Base-by-base conservation (phyloP, 495 filamentous ascomycete species). In the Aspergillus conjunctus region DNA sequence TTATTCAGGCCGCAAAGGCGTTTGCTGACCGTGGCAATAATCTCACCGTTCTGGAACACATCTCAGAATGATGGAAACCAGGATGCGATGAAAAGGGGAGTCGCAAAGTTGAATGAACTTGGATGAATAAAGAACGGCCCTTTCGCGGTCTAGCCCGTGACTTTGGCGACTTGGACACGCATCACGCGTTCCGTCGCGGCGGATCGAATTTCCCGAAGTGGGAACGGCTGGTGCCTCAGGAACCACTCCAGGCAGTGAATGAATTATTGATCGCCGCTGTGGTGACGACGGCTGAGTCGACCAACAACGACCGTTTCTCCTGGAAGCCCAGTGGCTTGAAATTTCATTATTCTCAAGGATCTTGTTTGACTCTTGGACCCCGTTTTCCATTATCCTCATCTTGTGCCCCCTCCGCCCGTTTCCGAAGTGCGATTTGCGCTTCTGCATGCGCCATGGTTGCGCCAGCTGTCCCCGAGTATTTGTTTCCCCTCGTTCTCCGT, bases 401-500 rank as follows among this genome's bases (percentile, higher is more conserved):
- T 50, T 15, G 33, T 48, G 21, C 37, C 48, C 45, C 12, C 22
- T 32, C 48, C 26, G 22, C 49, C 22, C 22, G 18, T 31, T 37
- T 31, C 54, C 45, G 30, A 39, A 18, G 31, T 54, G 54, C 17
- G 37, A 46, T 32, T 52, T 66, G 66, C 71, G 65, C 67, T 63
- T 56, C 50, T 67, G 66, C 63, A 67, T 60, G 75, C 79, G 80
- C 81, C 68, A 95, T 95, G 91, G 88, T 93, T 78, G 85, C 86
- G 79, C 91, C 91, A 74, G 89, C 90, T 76, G 90, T 95, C 56
- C 91, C 91, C 70, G 91, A 94, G 91, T 95, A 82, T 68, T 88
- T 82, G 59, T 51, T 64, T 69, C 67, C 54, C 49, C 57, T 69
- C 59, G 60, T 50, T 63, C 44, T 41, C 51, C 73, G 67, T 75